Percentiles rank a stretch among this genome's conserved stretches.
Evolutionary conservation across 352 stramenopile species (phyloP).

Genomic region (Phytopythium kandeliae): DNA sequence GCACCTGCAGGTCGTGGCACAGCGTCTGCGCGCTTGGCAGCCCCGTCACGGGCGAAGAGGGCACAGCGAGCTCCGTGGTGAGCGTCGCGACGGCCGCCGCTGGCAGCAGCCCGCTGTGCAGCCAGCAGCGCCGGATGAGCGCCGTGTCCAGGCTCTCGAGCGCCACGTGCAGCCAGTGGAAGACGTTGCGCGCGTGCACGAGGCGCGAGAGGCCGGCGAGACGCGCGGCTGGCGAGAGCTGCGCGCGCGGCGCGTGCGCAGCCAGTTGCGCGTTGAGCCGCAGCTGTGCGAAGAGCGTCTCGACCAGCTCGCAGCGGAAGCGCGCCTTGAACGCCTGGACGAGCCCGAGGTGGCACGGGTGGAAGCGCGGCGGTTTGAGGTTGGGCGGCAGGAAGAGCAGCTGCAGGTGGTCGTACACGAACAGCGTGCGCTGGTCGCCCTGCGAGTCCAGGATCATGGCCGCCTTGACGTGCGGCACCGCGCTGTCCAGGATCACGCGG

Average conservation of each 20-base stretch:
- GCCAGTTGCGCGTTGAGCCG: conserved; percentile 28
- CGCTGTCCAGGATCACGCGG: conserved; percentile 74
- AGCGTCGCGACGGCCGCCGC: conserved; percentile 57
- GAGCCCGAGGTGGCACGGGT: conserved; percentile 68
- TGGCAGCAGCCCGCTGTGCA: conserved; percentile 64
- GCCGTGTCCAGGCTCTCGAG: conserved; percentile 65
- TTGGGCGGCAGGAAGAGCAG: conserved; percentile 82
- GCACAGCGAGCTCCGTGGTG: conserved; percentile 28
- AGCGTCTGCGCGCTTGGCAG: conserved; percentile 27
- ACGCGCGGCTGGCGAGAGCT: conserved; percentile 12
- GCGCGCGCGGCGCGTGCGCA: conserved; percentile 28
- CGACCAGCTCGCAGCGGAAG: conserved; percentile 74
- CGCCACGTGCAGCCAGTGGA: conserved; percentile 78
- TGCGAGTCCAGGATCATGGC: conserved; percentile 84
- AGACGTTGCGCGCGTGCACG: conserved; percentile 76
- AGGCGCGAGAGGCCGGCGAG: conserved; percentile 18
- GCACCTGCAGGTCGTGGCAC: conserved; percentile 54
- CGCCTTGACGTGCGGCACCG: conserved; percentile 79
- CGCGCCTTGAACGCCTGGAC: conserved; percentile 77
- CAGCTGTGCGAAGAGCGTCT: conserved; percentile 69
- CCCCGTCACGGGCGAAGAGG: conserved; percentile 16
- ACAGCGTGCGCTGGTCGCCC: conserved; percentile 83
- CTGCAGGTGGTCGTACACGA: conserved; percentile 77
- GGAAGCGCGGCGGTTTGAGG: conserved; percentile 65
- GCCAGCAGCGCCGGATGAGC: conserved; percentile 69